A percentile compares a stretch with the other conserved stretches of the same genome.
Evolutionary conservation across 306 rosid genomes (phyloP).

Genomic region (Malus orientalis): DNA sequence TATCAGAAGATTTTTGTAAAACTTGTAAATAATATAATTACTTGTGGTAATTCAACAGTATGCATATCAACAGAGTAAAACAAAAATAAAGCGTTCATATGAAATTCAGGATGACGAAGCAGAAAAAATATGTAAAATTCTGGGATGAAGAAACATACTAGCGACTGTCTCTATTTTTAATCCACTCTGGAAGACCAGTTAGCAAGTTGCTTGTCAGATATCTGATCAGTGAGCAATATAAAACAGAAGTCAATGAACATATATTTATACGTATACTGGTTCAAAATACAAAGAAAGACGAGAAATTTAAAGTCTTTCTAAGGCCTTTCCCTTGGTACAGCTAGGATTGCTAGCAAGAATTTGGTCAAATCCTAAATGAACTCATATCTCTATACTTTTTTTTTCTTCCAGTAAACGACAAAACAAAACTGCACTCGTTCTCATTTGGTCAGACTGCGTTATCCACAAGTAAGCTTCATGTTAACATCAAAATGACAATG

Average conservation of each 20-base stretch:
- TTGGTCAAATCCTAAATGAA: not conserved
- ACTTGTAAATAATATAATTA: not conserved
- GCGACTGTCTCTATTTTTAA: slow-evolving; percentile 12
- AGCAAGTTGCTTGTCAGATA: slow-evolving; percentile 19
- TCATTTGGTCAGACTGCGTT: not conserved
- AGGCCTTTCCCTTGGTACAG: not conserved
- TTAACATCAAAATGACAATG: no score
- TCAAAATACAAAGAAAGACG: not conserved
- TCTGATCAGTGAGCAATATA: not conserved
- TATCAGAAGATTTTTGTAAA: not conserved
- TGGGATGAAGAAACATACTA: slow-evolving; percentile 11
- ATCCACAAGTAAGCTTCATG: not conserved
- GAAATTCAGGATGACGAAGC: not conserved
- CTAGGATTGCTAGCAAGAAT: not conserved
- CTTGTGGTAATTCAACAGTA: no score
- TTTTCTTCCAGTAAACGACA: not conserved
- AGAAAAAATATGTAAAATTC: not conserved
- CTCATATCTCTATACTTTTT: not conserved
- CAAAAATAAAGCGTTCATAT: not conserved
- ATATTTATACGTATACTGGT: not conserved
- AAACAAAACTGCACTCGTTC: not conserved
- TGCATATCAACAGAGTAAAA: not conserved
- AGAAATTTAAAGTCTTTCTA: not conserved
- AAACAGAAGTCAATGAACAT: not conserved
- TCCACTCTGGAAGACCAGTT: slow-evolving; percentile 19